These are phyloP conservation scores for Dryas alaskensis DNA, from an alignment of 306 rosid genomes.

Conservation along the genomic window DNA sequence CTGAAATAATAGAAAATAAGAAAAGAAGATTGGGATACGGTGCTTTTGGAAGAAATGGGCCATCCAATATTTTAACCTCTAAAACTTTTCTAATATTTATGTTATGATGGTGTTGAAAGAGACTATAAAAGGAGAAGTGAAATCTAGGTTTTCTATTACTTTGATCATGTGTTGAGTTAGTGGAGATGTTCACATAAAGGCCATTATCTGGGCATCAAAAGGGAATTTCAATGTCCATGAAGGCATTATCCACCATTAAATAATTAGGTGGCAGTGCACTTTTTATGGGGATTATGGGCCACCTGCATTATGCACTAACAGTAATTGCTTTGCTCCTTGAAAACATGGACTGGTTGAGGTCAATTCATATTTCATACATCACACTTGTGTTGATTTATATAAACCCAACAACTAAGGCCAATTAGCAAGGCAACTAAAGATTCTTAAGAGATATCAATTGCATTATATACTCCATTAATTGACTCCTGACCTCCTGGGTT, in stretches of 20 bases:
- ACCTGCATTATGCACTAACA: conserved; percentile 25
- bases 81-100: conserved; percentile 16
- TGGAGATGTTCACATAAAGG: conserved; percentile 33
- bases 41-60: conserved; percentile 26
- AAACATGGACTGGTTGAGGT: conserved; percentile 31
- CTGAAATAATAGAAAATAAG: too few species aligned
- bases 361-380: conserved; percentile 29
- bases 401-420: neutral
- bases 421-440: conserved; percentile 10
- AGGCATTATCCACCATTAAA: conserved; percentile 31
- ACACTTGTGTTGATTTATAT: conserved; percentile 15
- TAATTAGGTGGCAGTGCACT: conserved; percentile 33
- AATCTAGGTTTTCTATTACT: neutral
- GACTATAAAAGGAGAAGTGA: conserved; percentile 6
- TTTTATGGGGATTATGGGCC: conserved; percentile 35
- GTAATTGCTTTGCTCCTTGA: conserved; percentile 3
- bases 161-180: conserved; percentile 20
- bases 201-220: conserved; percentile 37
- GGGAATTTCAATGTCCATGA: conserved; percentile 28
- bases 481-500: neutral
- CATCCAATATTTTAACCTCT: conserved; percentile 14
- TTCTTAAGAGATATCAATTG: conserved; percentile 4
- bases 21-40: conserved; percentile 12
- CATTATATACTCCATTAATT: neutral
- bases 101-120: conserved; percentile 31